Evolutionary conservation across 169 alveolate genomes (phyloP).

Genomic region (Plasmodium vivax): DNA sequence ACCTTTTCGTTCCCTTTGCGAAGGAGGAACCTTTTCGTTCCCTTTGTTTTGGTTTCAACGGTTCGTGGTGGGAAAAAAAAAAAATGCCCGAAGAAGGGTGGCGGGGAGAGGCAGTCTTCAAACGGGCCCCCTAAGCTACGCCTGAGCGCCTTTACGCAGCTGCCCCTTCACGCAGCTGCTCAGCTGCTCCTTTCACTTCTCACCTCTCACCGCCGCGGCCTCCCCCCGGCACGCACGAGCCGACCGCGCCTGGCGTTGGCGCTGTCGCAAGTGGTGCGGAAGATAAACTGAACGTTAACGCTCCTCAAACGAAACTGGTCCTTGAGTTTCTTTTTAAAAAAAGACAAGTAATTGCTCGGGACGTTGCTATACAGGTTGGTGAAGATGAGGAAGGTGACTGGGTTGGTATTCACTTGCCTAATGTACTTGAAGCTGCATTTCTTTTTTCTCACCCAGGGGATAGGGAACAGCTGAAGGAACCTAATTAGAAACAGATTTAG

Average conservation of each 20-base stretch:
- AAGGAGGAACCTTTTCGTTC: background rate
- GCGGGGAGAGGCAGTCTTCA: background rate
- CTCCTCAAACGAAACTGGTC: conserved; percentile 23
- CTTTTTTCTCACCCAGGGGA: conserved; percentile 58
- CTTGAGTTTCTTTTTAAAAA: conserved; percentile 62
- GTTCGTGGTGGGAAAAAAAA: background rate
- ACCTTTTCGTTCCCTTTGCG: background rate
- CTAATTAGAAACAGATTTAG: conserved; percentile 43
- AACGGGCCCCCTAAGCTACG: background rate
- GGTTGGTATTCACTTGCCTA: conserved; percentile 35
- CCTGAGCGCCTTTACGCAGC: background rate
- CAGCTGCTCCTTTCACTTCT: background rate
- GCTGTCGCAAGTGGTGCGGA: conserved; percentile 61
- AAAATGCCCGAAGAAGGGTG: background rate
- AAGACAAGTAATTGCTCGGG: conserved; percentile 45
- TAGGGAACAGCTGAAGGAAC: conserved; percentile 40
- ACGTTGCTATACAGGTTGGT: conserved; percentile 36
- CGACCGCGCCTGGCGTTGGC: conserved; percentile 8
- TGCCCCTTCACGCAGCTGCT: too few species aligned
- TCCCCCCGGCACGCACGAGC: background rate
- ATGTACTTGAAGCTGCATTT: conserved; percentile 61
- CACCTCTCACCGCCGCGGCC: background rate
- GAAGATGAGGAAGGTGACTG: conserved; percentile 48
- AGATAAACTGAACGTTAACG: conserved; percentile 45
- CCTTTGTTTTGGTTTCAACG: background rate